A percentile compares a stretch with the other conserved stretches of the same genome.
phyloP scores from a whole-genome alignment of 768 basidiomycete genomes.

The Mycena haematopus region DNA sequence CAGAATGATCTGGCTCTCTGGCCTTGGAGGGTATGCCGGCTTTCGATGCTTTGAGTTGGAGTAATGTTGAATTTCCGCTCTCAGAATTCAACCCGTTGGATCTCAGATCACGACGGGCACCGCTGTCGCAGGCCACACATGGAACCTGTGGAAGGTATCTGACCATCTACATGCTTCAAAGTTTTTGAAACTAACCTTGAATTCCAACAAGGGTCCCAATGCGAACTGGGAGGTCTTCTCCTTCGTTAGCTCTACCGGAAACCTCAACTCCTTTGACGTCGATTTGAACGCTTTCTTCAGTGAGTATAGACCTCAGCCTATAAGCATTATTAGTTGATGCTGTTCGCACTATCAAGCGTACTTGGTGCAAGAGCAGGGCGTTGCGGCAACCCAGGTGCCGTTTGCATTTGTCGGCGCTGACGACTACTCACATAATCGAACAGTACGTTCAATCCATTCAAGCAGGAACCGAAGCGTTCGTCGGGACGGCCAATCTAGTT shows the following conservation, averaged over 20 bases:
- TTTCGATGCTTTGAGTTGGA: background rate
- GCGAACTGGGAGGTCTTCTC: constrained; percentile 62
- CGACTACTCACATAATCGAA: background rate
- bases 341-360: constrained; percentile 47
- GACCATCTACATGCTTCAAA: constrained; percentile 55
- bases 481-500: constrained; percentile 53
- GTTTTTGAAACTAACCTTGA: constrained; percentile 49
- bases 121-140: constrained; percentile 53
- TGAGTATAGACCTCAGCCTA: constrained; percentile 34
- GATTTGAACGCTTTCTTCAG: constrained; percentile 64
- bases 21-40: constrained; percentile 54
- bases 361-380: constrained; percentile 51
- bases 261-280: constrained; percentile 57
- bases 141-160: constrained; percentile 62
- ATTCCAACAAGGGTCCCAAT: constrained; percentile 55
- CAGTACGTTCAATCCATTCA: constrained; percentile 62
- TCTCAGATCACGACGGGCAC: constrained; percentile 50
- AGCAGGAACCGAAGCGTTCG: constrained; percentile 62
- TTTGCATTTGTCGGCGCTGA: background rate
- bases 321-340: background rate
- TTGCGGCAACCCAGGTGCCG: constrained; percentile 52
- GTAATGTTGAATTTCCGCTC: background rate
- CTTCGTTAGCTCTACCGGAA: constrained; percentile 54
- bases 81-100: constrained; percentile 63
- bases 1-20: constrained; percentile 69